Conservation (phyloP, 139 green algal genomes). For the Volvox reticuliferus region DNA sequence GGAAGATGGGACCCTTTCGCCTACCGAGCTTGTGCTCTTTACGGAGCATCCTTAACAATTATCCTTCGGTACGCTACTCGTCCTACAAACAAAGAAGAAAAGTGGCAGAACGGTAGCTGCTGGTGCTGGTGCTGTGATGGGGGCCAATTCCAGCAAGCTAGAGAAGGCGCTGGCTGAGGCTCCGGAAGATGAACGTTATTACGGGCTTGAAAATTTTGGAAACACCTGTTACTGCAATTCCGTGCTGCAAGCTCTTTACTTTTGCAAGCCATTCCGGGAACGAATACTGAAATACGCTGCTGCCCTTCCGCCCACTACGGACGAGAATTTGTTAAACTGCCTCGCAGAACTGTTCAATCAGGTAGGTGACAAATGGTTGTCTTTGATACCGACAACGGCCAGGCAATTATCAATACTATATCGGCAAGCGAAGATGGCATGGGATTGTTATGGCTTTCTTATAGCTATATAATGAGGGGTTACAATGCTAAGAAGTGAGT, state of each 20-base stretch:
- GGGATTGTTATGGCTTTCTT: no score
- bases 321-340: constrained; percentile 93
- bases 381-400: no score
- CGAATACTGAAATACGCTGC: constrained; percentile 83
- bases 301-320: constrained; percentile 56
- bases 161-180: constrained; percentile 83
- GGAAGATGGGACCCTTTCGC: no score
- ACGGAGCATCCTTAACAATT: no score
- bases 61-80: no score
- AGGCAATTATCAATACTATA: no score
- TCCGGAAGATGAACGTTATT: constrained; percentile 90
- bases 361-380: constrained; percentile 49
- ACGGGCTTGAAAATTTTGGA: constrained; percentile 99
- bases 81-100: no score
- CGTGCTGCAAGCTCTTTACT: constrained; percentile 96
- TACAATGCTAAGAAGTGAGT: no score
- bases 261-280: constrained; percentile 90
- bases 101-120: no score
- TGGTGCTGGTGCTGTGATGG: constrained; percentile 65
- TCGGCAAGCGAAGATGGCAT: no score
- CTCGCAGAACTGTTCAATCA: constrained; percentile 92
- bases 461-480: no score
- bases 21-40: no score
- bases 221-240: constrained; percentile 99
- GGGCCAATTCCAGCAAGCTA: constrained; percentile 73